These are phyloP conservation scores for Aspergillus texensis DNA, from an alignment of 2,329 filamentous ascomycete genomes.

Conservation along the genomic window DNA sequence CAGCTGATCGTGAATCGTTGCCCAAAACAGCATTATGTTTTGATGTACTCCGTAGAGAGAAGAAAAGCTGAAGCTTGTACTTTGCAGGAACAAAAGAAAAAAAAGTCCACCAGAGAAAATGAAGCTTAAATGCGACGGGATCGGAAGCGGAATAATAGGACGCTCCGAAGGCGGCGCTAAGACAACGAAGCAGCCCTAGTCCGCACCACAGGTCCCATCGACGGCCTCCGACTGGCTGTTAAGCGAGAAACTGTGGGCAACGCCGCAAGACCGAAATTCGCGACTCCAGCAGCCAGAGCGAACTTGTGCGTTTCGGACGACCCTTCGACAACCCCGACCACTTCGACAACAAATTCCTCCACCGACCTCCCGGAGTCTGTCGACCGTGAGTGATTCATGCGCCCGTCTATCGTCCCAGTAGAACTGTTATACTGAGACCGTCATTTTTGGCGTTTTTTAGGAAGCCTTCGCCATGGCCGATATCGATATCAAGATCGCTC, in stretches of 20 bases:
- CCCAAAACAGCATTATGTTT: constrained; percentile 23
- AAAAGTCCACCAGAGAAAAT: background rate
- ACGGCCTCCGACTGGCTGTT: constrained; percentile 37
- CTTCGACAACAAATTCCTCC: constrained; percentile 44
- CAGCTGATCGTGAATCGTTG: background rate
- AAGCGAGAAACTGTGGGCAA: constrained; percentile 47
- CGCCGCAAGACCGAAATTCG: constrained; percentile 43
- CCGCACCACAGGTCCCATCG: constrained; percentile 25
- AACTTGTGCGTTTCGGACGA: constrained; percentile 38
- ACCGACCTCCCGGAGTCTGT: constrained; percentile 40
- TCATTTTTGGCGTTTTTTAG: constrained; percentile 41
- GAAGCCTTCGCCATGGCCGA: constrained; percentile 76
- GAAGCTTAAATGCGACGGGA: constrained; percentile 24
- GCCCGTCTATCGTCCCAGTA: constrained; percentile 16
- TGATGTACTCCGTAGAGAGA: constrained; percentile 7
- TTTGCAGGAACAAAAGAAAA: background rate
- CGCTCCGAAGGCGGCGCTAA: constrained; percentile 14
- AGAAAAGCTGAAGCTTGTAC: background rate
- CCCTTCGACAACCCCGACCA: constrained; percentile 41
- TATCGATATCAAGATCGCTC: constrained; percentile 77
- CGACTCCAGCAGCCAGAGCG: constrained; percentile 29
- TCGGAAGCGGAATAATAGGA: constrained; percentile 29
- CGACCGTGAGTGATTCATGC: constrained; percentile 42
- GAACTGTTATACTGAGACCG: constrained; percentile 28
- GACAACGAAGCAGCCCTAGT: constrained; percentile 38